Evolutionary conservation across 169 alveolate species (phyloP).

Genomic region (Eimeria zaria): DNA sequence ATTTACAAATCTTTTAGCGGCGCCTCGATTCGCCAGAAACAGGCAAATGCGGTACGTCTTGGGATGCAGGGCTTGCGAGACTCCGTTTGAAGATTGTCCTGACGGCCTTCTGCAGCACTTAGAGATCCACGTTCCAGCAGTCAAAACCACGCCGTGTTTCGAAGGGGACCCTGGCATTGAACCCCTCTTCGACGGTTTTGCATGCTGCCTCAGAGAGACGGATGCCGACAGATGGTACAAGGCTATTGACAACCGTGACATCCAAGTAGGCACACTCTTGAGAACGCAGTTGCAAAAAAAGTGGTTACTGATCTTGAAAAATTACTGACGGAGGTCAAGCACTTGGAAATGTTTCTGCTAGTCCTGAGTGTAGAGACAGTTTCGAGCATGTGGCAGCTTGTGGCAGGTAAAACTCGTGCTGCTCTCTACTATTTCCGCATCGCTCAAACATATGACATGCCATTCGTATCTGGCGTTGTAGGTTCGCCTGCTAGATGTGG

Average conservation of each 20-base stretch:
- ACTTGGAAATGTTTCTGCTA: not conserved
- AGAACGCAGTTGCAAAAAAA: not conserved
- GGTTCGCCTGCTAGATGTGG: slow-evolving; percentile 66
- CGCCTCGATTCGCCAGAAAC: not conserved
- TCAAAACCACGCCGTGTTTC: slow-evolving; percentile 17
- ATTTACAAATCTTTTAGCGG: too few species aligned
- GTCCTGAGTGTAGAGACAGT: not conserved
- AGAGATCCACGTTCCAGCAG: slow-evolving; percentile 68
- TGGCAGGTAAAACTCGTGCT: not conserved
- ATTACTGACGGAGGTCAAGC: not conserved
- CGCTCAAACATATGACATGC: not conserved
- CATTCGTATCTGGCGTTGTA: not conserved
- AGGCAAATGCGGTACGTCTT: not conserved
- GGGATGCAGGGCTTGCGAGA: slow-evolving; percentile 75
- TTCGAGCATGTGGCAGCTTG: not conserved
- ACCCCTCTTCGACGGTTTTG: slow-evolving; percentile 83
- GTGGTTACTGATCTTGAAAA: not conserved
- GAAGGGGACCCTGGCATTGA: slow-evolving; percentile 80
- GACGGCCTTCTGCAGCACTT: slow-evolving; percentile 55
- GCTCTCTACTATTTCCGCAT: not conserved
- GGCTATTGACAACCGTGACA: slow-evolving; percentile 84
- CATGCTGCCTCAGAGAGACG: slow-evolving; percentile 83
- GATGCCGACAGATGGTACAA: slow-evolving; percentile 84
- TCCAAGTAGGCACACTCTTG: slow-evolving; percentile 65
- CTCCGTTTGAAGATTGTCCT: slow-evolving; percentile 50